Conservation (phyloP, 352 stramenopile species). For the Globisporangium abappressorium region DNA sequence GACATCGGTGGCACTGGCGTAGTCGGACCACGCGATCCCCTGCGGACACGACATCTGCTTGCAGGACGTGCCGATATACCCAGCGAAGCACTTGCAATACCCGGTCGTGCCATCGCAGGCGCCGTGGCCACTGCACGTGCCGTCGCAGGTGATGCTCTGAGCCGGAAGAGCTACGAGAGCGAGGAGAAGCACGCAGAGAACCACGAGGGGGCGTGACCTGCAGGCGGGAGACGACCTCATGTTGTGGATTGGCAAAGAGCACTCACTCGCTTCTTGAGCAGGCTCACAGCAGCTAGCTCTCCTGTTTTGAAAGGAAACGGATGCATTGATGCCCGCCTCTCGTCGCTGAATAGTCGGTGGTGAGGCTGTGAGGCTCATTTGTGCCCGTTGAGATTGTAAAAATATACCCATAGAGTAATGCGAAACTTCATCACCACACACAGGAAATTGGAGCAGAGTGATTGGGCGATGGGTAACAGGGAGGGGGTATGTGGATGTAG, state of each 20-base stretch:
- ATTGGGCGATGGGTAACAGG: not conserved
- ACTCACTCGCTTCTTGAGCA: not conserved
- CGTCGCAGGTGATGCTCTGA: slow-evolving; percentile 40
- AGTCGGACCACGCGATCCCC: slow-evolving; percentile 61
- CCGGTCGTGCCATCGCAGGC: slow-evolving; percentile 50
- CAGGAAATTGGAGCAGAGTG: not conserved
- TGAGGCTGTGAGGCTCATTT: not conserved
- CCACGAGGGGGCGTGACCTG: not conserved
- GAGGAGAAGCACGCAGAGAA: not conserved
- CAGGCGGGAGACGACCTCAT: not conserved
- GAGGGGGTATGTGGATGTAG: not conserved
- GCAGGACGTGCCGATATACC: slow-evolving; percentile 70
- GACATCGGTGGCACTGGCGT: slow-evolving; percentile 26
- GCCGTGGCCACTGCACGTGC: slow-evolving; percentile 82
- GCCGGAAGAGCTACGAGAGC: not conserved
- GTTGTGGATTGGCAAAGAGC: not conserved
- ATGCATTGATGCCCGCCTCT: not conserved
- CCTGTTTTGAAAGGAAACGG: not conserved
- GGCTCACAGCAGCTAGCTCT: not conserved
- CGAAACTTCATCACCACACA: not conserved
- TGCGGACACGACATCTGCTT: slow-evolving; percentile 53
- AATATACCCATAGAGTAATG: not conserved
- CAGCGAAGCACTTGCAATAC: slow-evolving; percentile 77
- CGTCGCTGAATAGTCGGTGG: too few relatives aligned
- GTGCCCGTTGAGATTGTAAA: not conserved